A percentile compares a stretch with the other conserved stretches of the same genome.
Evolutionary conservation across 148 eudicot genomes (phyloP).

Genomic region (Cornus suecica): DNA sequence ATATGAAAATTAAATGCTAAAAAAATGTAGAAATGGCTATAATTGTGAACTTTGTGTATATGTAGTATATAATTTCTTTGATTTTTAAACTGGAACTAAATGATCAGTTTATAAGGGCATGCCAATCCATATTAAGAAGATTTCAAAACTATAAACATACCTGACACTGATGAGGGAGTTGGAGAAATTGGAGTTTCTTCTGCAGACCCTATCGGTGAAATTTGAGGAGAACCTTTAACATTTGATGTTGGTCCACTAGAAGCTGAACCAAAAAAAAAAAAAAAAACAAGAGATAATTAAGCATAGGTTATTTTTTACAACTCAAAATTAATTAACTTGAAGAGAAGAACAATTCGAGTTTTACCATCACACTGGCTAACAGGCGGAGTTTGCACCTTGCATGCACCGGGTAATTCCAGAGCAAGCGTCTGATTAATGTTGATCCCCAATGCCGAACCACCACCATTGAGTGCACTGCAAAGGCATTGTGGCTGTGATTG

Average conservation of each 20-base stretch:
- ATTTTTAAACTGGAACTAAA: neutral
- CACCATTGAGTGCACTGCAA: constrained; percentile 42
- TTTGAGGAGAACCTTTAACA: constrained; percentile 21
- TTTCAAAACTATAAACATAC: neutral
- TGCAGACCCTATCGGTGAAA: constrained; percentile 17
- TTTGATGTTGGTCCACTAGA: constrained; percentile 20
- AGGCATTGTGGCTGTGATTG: constrained; percentile 45
- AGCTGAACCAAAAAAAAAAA: no score
- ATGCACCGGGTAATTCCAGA: constrained; percentile 25
- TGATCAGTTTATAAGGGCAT: neutral
- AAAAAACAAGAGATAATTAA: neutral
- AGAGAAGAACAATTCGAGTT: neutral
- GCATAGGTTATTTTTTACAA: neutral
- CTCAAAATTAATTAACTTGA: neutral
- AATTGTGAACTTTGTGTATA: neutral
- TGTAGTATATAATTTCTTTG: neutral
- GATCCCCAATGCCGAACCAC: constrained; percentile 26
- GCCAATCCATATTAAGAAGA: no score
- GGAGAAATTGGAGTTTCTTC: constrained; percentile 19
- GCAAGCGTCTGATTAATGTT: constrained; percentile 33
- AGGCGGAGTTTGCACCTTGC: constrained; percentile 37
- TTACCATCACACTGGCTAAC: constrained; percentile 32
- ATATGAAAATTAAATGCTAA: neutral
- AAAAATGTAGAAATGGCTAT: neutral
- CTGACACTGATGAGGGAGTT: constrained; percentile 18